Base-by-base conservation (phyloP, 768 basidiomycete species). In the Solioccasus polychromus region DNA sequence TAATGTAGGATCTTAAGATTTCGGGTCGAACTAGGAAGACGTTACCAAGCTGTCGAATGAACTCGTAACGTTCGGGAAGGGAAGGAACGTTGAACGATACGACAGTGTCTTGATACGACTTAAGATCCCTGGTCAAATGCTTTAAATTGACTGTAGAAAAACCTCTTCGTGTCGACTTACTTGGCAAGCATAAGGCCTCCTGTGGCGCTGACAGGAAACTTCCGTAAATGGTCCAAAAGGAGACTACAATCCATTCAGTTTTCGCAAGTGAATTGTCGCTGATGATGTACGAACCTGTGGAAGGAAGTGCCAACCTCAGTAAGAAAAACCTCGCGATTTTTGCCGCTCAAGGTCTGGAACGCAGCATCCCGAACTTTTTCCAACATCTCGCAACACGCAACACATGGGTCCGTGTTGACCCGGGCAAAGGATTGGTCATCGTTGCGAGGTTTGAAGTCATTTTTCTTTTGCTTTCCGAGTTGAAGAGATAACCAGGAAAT, bases 181-280 rank as follows among this genome's bases (percentile, higher is more conserved):
- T 98, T 99, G 19, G 96, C 95, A 31, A 99, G 83, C 91, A 98
- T 95, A 41, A 99, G 72, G 14, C 95, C 96, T 32, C 96, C 96
- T 1, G 93, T 92, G 1, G 94, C 93, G 54, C 87, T 96, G 42
- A 99, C 93, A 3, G 92, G 90, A 70, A 97, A 98, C 68, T 92
- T 97, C 60, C 88, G 87, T 45, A 96, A 74, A 62, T 99, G 96
- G 31, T 98, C 96, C 39, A 99, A 76, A 6, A 99, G 77, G 11
- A 94, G 75, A 47, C 95, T 96, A 38, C 8, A 17, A 22, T 31
- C 19, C 15, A 19, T 39, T 60, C 36, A 64, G 38, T 15, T 31
- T 18, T 6, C 17, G 52, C 20, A 49, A 43, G 32, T 6, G 17
- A 36, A 39, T 19, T 17, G 15, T 32, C 19, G 48, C 28, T 15